phyloP scores from a whole-genome alignment of 2,329 filamentous ascomycete species.

The Paraphoma chrysanthemicola region DNA sequence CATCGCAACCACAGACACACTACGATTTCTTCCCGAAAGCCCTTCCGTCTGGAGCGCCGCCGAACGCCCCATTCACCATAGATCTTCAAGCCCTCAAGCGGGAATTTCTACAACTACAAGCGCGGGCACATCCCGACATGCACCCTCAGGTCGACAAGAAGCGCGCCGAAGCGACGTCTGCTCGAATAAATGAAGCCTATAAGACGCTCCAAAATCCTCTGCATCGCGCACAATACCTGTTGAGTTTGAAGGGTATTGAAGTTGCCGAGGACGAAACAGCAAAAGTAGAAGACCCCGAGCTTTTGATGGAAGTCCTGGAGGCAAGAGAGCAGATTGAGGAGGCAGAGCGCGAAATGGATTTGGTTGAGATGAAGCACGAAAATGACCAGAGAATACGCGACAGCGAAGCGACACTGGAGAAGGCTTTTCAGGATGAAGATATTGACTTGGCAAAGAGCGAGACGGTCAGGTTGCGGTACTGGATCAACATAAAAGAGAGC shows the following conservation, averaged over 20 bases:
- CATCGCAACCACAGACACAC: conserved; percentile 60
- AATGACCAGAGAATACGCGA: conserved; percentile 73
- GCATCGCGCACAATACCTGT: conserved; percentile 84
- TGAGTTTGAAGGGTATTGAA: conserved; percentile 75
- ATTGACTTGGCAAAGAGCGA: conserved; percentile 71
- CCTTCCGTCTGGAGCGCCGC: conserved; percentile 79
- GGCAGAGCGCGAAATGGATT: conserved; percentile 65
- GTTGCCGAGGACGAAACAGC: conserved; percentile 79
- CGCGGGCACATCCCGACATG: conserved; percentile 76
- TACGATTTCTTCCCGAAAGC: conserved; percentile 89
- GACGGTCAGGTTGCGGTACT: conserved; percentile 83
- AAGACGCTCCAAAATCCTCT: conserved; percentile 81
- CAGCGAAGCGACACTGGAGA: conserved; percentile 69
- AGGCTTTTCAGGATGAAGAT: conserved; percentile 71
- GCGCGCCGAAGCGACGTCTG: conserved; percentile 77
- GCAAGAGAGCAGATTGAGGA: conserved; percentile 68
- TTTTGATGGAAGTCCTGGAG: conserved; percentile 83
- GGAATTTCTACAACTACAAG: conserved; percentile 88
- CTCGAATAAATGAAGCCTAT: conserved; percentile 90
- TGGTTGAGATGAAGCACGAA: conserved; percentile 64
- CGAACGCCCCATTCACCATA: conserved; percentile 76
- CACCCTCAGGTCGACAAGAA: conserved; percentile 58
- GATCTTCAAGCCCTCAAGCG: conserved; percentile 73
- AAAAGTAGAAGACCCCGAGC: conserved; percentile 71
- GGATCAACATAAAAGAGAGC: conserved; percentile 84